Conservation (phyloP, 2,329 filamentous ascomycete genomes). For the Apiospora saccharicola region DNA sequence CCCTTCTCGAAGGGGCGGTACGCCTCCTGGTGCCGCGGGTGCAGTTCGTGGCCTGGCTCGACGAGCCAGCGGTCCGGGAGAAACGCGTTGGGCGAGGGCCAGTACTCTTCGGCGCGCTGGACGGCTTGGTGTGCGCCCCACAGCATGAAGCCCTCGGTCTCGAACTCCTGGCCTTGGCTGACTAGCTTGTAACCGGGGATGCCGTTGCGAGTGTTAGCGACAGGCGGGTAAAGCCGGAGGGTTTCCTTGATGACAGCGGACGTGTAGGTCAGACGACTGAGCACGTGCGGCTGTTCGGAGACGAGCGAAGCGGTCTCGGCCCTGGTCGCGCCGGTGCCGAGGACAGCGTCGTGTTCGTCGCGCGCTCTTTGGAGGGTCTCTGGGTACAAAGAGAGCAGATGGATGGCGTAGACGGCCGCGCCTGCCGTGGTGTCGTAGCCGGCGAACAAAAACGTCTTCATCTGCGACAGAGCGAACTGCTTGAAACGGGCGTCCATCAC, state of each 20-base stretch:
- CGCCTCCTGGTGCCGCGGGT: constrained; percentile 39
- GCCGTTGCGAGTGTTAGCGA: constrained; percentile 47
- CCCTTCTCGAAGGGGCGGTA: constrained; percentile 63
- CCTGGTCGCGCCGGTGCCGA: constrained; percentile 37
- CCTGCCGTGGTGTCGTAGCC: constrained; percentile 48
- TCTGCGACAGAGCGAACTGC: constrained; percentile 38
- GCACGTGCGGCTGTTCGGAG: constrained; percentile 35
- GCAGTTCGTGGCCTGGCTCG: constrained; percentile 23
- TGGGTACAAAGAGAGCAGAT: constrained; percentile 42
- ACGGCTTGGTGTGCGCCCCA: constrained; percentile 36
- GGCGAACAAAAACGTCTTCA: constrained; percentile 54
- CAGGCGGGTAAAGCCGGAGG: constrained; percentile 47
- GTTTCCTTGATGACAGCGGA: constrained; percentile 48
- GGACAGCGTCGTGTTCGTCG: constrained; percentile 46
- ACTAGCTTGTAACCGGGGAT: constrained; percentile 37
- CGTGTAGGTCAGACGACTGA: constrained; percentile 44
- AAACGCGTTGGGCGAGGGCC: constrained; percentile 43
- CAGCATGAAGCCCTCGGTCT: constrained; percentile 32
- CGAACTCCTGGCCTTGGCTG: constrained; percentile 39
- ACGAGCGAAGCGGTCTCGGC: constrained; percentile 39
- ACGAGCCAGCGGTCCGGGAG: constrained; percentile 47
- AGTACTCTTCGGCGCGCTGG: constrained; percentile 45
- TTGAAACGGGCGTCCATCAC: constrained; percentile 27
- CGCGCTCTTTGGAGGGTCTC: constrained; percentile 41
- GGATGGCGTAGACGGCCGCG: constrained; percentile 44